Conservation (phyloP, 2,329 filamentous ascomycete species). For the Cladosporium sp. region DNA sequence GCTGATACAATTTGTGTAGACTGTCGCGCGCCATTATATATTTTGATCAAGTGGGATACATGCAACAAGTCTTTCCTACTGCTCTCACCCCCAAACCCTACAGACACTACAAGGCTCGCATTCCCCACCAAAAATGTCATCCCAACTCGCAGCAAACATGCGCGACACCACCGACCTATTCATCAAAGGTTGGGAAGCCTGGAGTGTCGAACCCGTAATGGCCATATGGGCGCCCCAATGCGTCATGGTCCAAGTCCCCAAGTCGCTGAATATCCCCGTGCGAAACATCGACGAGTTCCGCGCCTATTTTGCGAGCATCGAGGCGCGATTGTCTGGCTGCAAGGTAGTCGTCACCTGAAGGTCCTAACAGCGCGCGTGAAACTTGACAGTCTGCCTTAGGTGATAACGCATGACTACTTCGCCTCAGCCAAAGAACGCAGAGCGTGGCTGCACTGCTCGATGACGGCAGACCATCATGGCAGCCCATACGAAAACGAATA, state of each 20-base stretch:
- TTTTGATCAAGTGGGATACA: background rate
- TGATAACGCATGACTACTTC: conserved; percentile 11
- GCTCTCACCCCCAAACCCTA: background rate
- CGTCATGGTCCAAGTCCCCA: conserved; percentile 6
- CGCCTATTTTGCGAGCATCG: background rate
- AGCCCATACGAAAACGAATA: conserved; percentile 10
- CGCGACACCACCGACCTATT: conserved; percentile 6
- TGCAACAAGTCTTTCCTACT: background rate
- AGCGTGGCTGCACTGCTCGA: conserved; percentile 4
- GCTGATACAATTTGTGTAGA: background rate
- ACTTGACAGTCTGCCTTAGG: background rate
- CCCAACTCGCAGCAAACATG: background rate
- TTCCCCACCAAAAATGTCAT: background rate
- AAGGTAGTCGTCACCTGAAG: background rate
- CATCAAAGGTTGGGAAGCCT: conserved; percentile 2
- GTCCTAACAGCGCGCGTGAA: background rate
- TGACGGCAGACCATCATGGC: background rate
- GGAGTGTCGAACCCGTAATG: conserved; percentile 12
- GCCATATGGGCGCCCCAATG: conserved; percentile 12
- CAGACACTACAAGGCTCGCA: background rate
- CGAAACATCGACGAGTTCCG: conserved; percentile 14
- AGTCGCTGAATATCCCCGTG: background rate
- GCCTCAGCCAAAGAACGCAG: conserved; percentile 8
- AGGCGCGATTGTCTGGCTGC: background rate
- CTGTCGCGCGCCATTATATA: background rate